A percentile compares a stretch with the other conserved stretches of the same genome.
Conservation (phyloP, 352 stramenopile genomes). For the Globisporangium heterothallicum region DNA sequence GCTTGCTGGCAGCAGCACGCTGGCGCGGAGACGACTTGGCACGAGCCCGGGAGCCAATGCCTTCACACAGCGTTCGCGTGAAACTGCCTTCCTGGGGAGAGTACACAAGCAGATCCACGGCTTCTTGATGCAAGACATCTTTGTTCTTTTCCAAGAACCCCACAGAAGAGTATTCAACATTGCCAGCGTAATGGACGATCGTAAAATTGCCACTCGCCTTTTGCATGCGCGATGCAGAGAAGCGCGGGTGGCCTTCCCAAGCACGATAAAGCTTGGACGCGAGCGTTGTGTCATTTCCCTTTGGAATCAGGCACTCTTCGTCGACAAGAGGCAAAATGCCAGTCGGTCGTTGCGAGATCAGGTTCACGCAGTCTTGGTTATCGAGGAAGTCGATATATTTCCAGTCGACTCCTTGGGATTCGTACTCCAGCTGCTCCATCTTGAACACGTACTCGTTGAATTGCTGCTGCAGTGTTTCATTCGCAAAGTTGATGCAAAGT, state of each 20-base stretch:
- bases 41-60: slow-evolving; percentile 39
- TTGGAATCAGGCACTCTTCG: slow-evolving; percentile 85
- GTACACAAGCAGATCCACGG: slow-evolving; percentile 74
- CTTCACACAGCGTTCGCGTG: slow-evolving; percentile 61
- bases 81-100: slow-evolving; percentile 71
- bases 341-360: slow-evolving; percentile 85
- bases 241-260: slow-evolving; percentile 54
- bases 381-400: slow-evolving; percentile 83
- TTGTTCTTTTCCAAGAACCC: slow-evolving; percentile 88
- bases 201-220: slow-evolving; percentile 66
- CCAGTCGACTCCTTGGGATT: slow-evolving; percentile 76
- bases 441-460: slow-evolving; percentile 90
- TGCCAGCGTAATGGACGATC: slow-evolving; percentile 77
- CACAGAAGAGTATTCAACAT: slow-evolving; percentile 70
- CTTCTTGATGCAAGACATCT: slow-evolving; percentile 76
- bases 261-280: slow-evolving; percentile 78
- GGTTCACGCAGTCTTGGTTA: slow-evolving; percentile 87
- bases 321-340: slow-evolving; percentile 83
- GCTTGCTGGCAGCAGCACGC: slow-evolving; percentile 52
- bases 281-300: slow-evolving; percentile 76
- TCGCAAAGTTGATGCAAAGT: slow-evolving; percentile 89
- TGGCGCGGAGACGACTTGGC: slow-evolving; percentile 54
- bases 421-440: slow-evolving; percentile 81
- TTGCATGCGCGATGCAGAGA: slow-evolving; percentile 74
- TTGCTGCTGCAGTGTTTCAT: slow-evolving; percentile 85